Conservation (phyloP, 352 stramenopile genomes). For the Nothophytophthora sp. region DNA sequence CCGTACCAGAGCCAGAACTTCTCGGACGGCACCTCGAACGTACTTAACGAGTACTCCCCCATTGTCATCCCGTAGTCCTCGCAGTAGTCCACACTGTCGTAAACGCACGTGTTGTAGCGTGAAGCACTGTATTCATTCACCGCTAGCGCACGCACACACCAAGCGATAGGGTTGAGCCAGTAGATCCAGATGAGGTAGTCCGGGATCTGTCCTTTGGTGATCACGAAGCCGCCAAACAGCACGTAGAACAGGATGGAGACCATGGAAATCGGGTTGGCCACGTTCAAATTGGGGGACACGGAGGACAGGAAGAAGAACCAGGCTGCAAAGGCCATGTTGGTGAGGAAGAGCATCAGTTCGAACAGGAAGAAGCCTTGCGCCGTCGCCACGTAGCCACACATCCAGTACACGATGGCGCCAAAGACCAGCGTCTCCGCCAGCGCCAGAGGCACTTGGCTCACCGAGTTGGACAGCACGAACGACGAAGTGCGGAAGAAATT, state of each 20-base stretch:
- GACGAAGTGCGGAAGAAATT: too few species aligned
- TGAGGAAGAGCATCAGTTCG: slow-evolving; percentile 47
- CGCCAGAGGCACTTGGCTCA: slow-evolving; percentile 41
- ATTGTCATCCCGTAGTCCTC: slow-evolving; percentile 9
- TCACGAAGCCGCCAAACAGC: slow-evolving; percentile 57
- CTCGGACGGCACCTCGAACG: slow-evolving; percentile 16
- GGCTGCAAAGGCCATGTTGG: slow-evolving; percentile 46
- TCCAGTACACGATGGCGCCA: slow-evolving; percentile 83
- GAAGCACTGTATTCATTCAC: slow-evolving; percentile 14
- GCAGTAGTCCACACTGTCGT: slow-evolving; percentile 18
- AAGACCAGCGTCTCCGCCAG: slow-evolving; percentile 72
- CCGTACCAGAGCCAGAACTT: slow-evolving; percentile 12
- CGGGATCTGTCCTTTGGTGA: slow-evolving; percentile 48
- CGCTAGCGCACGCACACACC: slow-evolving; percentile 15
- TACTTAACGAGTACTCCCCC: slow-evolving; percentile 22
- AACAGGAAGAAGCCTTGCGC: slow-evolving; percentile 44
- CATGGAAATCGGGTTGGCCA: slow-evolving; percentile 47
- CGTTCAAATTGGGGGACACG: slow-evolving; percentile 29
- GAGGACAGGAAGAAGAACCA: slow-evolving; percentile 61
- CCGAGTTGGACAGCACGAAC: slow-evolving; percentile 57
- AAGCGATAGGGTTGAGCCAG: slow-evolving; percentile 45
- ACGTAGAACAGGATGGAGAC: slow-evolving; percentile 50
- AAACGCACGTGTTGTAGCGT: slow-evolving; percentile 5
- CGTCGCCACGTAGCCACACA: slow-evolving; percentile 60
- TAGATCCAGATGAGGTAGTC: slow-evolving; percentile 66